phyloP scores from a whole-genome alignment of 805 yeast species.

The Saturnispora saitoi region DNA sequence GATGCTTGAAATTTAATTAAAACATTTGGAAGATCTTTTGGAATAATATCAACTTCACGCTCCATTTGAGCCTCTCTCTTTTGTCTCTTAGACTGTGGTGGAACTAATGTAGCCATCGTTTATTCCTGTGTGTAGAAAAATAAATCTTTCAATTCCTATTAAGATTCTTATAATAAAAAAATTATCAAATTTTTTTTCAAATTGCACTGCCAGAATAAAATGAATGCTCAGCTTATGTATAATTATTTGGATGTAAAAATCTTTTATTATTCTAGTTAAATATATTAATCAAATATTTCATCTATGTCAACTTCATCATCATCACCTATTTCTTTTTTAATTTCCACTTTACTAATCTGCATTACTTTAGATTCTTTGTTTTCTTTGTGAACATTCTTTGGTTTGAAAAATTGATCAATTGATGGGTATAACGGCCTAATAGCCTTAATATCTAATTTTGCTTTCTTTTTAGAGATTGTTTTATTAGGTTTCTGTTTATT shows the following conservation, averaged over 20 bases:
- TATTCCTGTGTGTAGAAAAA: background rate
- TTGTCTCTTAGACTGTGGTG: conserved; percentile 89
- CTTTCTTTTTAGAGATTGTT: background rate
- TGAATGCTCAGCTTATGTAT: background rate
- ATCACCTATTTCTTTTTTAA: background rate
- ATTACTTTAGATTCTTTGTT: background rate
- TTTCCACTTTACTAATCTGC: background rate
- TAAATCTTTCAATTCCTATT: background rate
- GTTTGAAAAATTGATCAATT: conserved; percentile 5
- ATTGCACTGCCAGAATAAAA: background rate
- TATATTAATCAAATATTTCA: background rate
- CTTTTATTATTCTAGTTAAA: too few relatives aligned
- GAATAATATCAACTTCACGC: conserved; percentile 63
- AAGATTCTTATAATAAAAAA: background rate
- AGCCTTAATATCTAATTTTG: background rate
- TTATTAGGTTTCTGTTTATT: background rate
- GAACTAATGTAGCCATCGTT: conserved; percentile 82
- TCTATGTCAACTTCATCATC: background rate
- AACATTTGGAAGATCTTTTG: conserved; percentile 78
- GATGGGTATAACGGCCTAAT: conserved; percentile 8
- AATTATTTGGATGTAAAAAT: background rate
- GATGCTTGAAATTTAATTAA: conserved; percentile 85
- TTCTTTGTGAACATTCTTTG: background rate
- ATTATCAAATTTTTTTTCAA: background rate
- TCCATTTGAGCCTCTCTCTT: conserved; percentile 76